A percentile compares a stretch with the other conserved stretches of the same genome.
These are phyloP conservation scores for Tricholoma sp. DNA, from an alignment of 768 basidiomycete genomes.

Conservation along the genomic window DNA sequence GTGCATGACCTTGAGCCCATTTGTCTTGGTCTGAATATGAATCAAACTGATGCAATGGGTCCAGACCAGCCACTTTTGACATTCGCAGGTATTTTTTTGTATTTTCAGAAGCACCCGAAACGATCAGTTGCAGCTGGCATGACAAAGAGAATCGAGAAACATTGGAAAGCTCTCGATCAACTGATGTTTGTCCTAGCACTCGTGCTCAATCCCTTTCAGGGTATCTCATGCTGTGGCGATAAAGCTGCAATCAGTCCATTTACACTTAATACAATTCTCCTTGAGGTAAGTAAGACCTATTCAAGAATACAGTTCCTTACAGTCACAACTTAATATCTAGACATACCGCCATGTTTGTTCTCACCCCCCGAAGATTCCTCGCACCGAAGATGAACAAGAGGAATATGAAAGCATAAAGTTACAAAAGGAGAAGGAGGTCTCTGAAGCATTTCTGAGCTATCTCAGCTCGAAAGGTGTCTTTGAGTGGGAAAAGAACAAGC, in stretches of 20 bases:
- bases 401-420: background rate
- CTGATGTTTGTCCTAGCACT: slow-evolving; percentile 22
- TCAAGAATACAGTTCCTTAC: background rate
- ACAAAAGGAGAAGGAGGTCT: slow-evolving; percentile 15
- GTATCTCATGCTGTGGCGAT: slow-evolving; percentile 22
- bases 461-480: slow-evolving; percentile 13
- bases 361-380: slow-evolving; percentile 8
- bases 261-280: slow-evolving; percentile 16
- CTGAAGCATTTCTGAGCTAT: slow-evolving; percentile 15
- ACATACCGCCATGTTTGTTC: slow-evolving; percentile 12
- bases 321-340: slow-evolving; percentile 4
- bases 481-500: slow-evolving; percentile 15
- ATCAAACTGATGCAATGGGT: slow-evolving; percentile 17
- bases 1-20: slow-evolving; percentile 24
- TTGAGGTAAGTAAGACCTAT: slow-evolving; percentile 12
- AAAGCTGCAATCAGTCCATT: slow-evolving; percentile 20
- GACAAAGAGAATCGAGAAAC: slow-evolving; percentile 21
- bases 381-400: slow-evolving; percentile 9
- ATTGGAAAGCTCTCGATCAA: slow-evolving; percentile 26
- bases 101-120: slow-evolving; percentile 21
- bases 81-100: slow-evolving; percentile 21
- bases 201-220: slow-evolving; percentile 24
- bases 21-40: slow-evolving; percentile 22
- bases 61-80: slow-evolving; percentile 23
- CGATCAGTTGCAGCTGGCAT: slow-evolving; percentile 17